Base-by-base conservation (phyloP, 176 grass and related monocot species). In the Oryza brachyantha region DNA sequence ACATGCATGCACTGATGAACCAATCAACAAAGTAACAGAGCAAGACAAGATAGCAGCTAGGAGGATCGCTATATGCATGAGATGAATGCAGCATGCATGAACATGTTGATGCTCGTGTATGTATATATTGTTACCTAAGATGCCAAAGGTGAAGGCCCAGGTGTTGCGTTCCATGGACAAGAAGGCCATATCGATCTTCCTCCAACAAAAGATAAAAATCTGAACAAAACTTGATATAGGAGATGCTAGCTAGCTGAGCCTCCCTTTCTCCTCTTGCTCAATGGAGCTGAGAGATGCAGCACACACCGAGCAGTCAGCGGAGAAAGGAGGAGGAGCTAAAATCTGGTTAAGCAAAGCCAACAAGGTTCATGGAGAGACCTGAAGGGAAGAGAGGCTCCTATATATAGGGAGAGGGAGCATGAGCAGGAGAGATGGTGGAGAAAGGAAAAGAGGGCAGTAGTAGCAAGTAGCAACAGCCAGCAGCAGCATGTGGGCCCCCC, bases 81-180 rank as follows among this genome's bases (percentile, higher is more conserved):
- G 1, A 74, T 1, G 38, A 59, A 81, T 55, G 43, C 9, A 29
- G 29, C 17, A 40, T 16, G 0, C 29, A 27, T 19, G 14, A 21
- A 57, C 19, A 78, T 64, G 42, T 6, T 3, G 54, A 10, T 13
- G 61, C 5, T 11, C 4, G 31, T 12, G n/a, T 25, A 32, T 43
- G 77, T 91, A n/a, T n/a, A n/a, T n/a, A n/a, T n/a, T n/a, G n/a
- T n/a, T n/a, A 98, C 95, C 95, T 88, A 98, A 34, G 85, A 98
- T 94, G 37, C 95, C 95, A 52, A 98, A 94, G 81, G 90, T 90
- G 92, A 98, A 94, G 64, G 89, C 80, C 95, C 95, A 98, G 70
- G 95, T 91, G 70, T 90, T 85, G 37, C 75, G 89, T 66, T 92
- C 87, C 79, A 90, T 81, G 76, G 86, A 89, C 13, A 94, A 27